Evolutionary conservation across 331 rosid genomes (phyloP).

Genomic region (Malus hybrid): DNA sequence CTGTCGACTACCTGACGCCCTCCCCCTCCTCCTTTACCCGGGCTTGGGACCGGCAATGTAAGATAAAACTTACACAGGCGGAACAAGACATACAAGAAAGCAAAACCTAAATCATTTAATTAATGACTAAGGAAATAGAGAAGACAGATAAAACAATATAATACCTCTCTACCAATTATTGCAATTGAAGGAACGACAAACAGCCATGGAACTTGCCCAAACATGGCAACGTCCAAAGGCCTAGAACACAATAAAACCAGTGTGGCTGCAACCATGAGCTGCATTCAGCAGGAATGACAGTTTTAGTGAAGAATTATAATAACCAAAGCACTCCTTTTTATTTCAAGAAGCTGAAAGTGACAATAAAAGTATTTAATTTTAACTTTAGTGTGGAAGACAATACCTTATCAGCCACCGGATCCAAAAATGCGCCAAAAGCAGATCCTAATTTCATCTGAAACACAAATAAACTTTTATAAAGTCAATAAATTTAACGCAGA

Average conservation of each 20-base stretch:
- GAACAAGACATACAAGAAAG: background rate
- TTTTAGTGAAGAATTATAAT: background rate
- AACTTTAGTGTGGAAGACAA: background rate
- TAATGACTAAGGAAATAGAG: background rate
- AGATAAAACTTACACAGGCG: too few species aligned
- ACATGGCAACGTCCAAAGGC: conserved; percentile 52
- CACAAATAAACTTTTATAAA: background rate
- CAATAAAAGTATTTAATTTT: background rate
- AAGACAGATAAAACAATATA: background rate
- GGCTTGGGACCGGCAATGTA: too few species aligned
- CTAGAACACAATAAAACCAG: conserved; percentile 75
- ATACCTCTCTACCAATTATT: conserved; percentile 96
- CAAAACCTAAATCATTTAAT: background rate
- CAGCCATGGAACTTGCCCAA: conserved; percentile 74
- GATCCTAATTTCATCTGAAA: conserved; percentile 86
- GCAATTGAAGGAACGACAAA: conserved; percentile 75
- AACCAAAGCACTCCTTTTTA: background rate
- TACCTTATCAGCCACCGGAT: conserved; percentile 99
- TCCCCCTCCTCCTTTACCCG: too few species aligned
- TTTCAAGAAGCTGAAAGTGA: conserved; percentile 4
- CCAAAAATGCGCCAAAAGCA: conserved; percentile 94
- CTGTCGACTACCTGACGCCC: too few species aligned
- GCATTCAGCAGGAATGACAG: conserved; percentile 25
- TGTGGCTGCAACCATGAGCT: conserved; percentile 99
- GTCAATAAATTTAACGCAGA: background rate